A percentile compares a stretch with the other conserved stretches of the same genome.
Evolutionary conservation across 768 basidiomycete species (phyloP).

Genomic region (Terana coerulea): DNA sequence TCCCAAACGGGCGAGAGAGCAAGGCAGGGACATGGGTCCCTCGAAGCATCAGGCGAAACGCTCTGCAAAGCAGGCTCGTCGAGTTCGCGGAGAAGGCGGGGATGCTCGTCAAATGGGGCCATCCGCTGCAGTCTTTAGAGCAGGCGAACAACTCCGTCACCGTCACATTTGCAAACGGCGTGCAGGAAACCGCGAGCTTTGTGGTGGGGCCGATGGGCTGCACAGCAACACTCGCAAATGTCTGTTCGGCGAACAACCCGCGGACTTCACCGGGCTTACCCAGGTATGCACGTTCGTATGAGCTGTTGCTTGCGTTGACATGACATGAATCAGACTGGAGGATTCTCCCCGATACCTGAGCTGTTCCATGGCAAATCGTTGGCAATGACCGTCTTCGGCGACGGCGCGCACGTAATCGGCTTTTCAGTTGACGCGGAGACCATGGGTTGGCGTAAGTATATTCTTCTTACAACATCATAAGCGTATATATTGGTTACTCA

Average conservation of each 20-base stretch:
- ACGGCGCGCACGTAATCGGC: constrained; percentile 34
- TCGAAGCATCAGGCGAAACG: constrained; percentile 25
- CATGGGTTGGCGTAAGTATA: constrained; percentile 3
- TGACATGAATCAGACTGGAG: not conserved
- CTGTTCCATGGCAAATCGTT: constrained; percentile 16
- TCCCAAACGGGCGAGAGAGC: not conserved
- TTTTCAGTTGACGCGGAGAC: constrained; percentile 30
- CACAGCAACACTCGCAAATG: constrained; percentile 35
- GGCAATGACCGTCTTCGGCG: constrained; percentile 32
- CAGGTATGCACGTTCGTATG: not conserved
- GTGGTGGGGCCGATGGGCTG: constrained; percentile 42
- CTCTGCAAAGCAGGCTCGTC: constrained; percentile 29
- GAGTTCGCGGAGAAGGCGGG: constrained; percentile 29
- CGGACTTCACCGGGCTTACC: constrained; percentile 2
- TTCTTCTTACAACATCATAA: not conserved
- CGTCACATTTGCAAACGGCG: constrained; percentile 34
- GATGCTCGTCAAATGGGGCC: constrained; percentile 31
- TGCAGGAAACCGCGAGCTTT: constrained; percentile 32
- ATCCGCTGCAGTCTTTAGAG: constrained; percentile 30
- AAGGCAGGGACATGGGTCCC: not conserved
- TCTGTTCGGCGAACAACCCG: constrained; percentile 3
- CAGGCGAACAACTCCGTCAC: constrained; percentile 28
- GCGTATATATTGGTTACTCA: not conserved
- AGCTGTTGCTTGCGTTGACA: not conserved
- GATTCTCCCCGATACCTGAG: constrained; percentile 5